phyloP scores from a whole-genome alignment of 208 protist genomes.

The Leishmania tarentolae region DNA sequence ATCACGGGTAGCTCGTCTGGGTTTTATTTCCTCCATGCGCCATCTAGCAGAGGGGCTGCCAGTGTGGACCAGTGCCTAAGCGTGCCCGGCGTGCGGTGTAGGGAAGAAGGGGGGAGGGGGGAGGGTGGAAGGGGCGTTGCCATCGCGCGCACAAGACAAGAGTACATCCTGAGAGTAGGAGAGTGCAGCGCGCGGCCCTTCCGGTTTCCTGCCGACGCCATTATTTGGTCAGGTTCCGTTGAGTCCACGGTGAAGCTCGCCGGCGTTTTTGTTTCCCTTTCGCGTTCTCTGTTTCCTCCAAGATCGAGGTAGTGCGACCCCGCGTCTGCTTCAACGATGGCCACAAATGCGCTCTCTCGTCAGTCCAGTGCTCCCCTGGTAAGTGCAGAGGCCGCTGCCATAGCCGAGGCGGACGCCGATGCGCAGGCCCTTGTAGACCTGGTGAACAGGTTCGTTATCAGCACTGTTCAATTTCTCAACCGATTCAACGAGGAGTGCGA shows the following conservation, averaged over 20 bases:
- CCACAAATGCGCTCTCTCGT: neutral
- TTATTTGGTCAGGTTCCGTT: neutral
- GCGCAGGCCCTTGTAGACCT: constrained; percentile 57
- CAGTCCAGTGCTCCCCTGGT: neutral
- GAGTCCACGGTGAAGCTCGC: neutral
- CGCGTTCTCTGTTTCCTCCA: neutral
- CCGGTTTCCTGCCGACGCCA: neutral
- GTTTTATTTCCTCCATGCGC: neutral
- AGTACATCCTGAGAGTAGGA: neutral
- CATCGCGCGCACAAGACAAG: too few relatives aligned
- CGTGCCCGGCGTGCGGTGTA: neutral
- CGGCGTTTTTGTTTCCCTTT: neutral
- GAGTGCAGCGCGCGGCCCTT: neutral
- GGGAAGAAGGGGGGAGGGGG: too few relatives aligned
- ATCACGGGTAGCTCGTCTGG: too few relatives aligned
- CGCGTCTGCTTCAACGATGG: neutral
- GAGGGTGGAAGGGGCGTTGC: too few relatives aligned
- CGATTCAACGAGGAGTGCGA: constrained; percentile 81
- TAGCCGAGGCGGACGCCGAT: constrained; percentile 30
- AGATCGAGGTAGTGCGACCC: neutral
- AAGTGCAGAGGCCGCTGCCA: neutral
- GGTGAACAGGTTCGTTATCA: constrained; percentile 79
- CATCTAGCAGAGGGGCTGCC: neutral
- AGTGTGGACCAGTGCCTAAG: neutral
- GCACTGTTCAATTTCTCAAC: constrained; percentile 83